phyloP scores from a whole-genome alignment of 495 filamentous ascomycete species.

The Xylaria acuta region DNA sequence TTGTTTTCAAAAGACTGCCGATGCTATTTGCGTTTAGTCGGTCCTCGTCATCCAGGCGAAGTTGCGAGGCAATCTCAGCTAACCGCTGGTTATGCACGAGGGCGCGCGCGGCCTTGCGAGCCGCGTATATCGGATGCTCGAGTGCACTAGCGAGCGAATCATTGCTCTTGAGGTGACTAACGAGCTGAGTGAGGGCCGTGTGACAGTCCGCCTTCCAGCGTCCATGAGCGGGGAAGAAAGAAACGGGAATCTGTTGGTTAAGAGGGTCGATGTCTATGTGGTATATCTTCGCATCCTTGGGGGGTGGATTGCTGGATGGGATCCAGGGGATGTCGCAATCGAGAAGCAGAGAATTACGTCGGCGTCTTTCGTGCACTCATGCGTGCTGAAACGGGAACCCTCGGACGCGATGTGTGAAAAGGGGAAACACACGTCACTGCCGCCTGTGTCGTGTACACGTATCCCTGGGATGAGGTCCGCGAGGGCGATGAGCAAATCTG shows the following conservation, averaged over 20 bases:
- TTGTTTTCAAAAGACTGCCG: slow-evolving; percentile 34
- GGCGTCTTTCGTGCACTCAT: slow-evolving; percentile 68
- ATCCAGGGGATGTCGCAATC: slow-evolving; percentile 82
- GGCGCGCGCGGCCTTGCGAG: slow-evolving; percentile 26
- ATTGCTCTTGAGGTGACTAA: slow-evolving; percentile 32
- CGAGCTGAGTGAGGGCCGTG: slow-evolving; percentile 45
- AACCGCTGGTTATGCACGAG: slow-evolving; percentile 25
- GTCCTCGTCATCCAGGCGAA: slow-evolving; percentile 27
- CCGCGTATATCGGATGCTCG: slow-evolving; percentile 26
- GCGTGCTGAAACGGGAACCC: slow-evolving; percentile 67
- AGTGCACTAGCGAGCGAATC: slow-evolving; percentile 18
- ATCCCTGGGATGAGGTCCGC: slow-evolving; percentile 69
- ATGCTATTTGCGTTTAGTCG: slow-evolving; percentile 34
- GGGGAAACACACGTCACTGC: slow-evolving; percentile 81
- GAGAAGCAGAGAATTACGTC: slow-evolving; percentile 78
- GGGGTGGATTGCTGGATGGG: slow-evolving; percentile 59
- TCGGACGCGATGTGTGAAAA: slow-evolving; percentile 67
- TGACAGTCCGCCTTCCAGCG: slow-evolving; percentile 47
- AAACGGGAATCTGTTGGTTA: slow-evolving; percentile 73
- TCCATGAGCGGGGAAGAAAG: slow-evolving; percentile 46
- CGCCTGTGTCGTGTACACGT: slow-evolving; percentile 74
- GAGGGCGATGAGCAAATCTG: slow-evolving; percentile 66
- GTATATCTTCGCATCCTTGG: slow-evolving; percentile 62
- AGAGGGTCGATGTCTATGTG: slow-evolving; percentile 75
- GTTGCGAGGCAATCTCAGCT: slow-evolving; percentile 30